A percentile compares a stretch with the other conserved stretches of the same genome.
Conservation (phyloP, 441 rosid species). For the Melastoma candidum region DNA sequence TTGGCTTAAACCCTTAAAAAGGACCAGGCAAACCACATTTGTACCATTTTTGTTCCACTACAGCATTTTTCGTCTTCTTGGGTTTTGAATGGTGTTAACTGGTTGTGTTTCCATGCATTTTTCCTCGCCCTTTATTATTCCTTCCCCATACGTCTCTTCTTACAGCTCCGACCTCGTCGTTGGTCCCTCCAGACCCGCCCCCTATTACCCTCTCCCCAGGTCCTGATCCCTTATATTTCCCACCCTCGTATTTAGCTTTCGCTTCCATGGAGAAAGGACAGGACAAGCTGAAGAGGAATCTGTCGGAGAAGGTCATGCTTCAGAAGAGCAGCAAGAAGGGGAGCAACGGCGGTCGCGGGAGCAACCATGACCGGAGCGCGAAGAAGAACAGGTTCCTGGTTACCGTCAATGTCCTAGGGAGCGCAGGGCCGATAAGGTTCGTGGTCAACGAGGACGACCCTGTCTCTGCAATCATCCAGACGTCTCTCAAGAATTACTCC, state of each 20-base stretch:
- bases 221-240: neutral
- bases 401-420: constrained; percentile 39
- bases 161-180: constrained; percentile 8
- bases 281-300: constrained; percentile 11
- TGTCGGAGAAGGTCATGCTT: constrained; percentile 10
- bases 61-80: no score
- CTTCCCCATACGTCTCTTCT: constrained; percentile 9
- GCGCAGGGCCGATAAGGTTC: constrained; percentile 49
- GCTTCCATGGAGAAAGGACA: neutral
- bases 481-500: constrained; percentile 37
- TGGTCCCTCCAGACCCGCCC: constrained; percentile 10
- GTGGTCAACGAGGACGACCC: constrained; percentile 33
- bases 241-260: neutral
- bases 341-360: neutral
- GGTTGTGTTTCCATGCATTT: constrained; percentile 8
- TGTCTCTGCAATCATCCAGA: constrained; percentile 32
- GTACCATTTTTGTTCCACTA: no score
- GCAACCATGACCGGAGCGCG: constrained; percentile 2
- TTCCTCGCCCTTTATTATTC: constrained; percentile 5
- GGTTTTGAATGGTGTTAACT: constrained; percentile 20
- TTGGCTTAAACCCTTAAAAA: no score
- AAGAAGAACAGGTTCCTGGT: constrained; percentile 31
- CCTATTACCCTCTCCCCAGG: neutral
- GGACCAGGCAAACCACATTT: no score
- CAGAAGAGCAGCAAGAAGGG: constrained; percentile 18